Base-by-base conservation (phyloP, 495 filamentous ascomycete species). In the Daldinia loculata region DNA sequence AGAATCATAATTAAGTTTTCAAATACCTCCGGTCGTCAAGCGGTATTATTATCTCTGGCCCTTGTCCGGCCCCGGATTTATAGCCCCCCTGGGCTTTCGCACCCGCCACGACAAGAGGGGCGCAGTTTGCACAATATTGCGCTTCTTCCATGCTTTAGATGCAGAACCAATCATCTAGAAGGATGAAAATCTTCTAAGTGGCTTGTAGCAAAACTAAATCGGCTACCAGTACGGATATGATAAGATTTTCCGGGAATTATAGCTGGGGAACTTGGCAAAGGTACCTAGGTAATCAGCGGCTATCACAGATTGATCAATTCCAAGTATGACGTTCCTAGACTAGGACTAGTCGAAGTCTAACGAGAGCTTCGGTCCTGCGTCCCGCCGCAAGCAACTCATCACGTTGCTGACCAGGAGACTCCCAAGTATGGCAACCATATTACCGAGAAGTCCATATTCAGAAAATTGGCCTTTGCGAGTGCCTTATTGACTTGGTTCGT, bases 371-470 rank as follows among this genome's bases (percentile, higher is more conserved):
- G 53, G 66, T 4, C 24, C 60, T 41, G 14, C 41, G 15, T 52
- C 60, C 5, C 30, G 43, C 32, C 34, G 36, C 24, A 67, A 14
- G 52, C 67, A 71, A 17, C 4, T 30, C 1, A 6, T 30, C 6
- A 30, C 7, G 6, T 30, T 7, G 6, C 6, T 30, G 6, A 30
- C 29, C 6, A 30, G 29, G 29, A 30, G 29, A 29, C 43, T 61
- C 1, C 70, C 65, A 6, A 69, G 60, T 4, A 69, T 55, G 14
- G 65, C 9, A 1, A 53, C 70, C 65, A 69, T 72, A 9, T 3
- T 30, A 8, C 29, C 6, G 29, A 8, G 6, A 8, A 6, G 29
- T 27, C 26, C 4, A 27, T 30, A 30, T 30, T 30, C 6, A 8
- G 6, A 8, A 8, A 8, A 30, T 7, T 30, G 29, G 6, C 29